Evolutionary conservation across 345 rosid genomes (phyloP), one percentile per base, ranked within the genome.

Genomic region (Clarkia xantiana): DNA sequence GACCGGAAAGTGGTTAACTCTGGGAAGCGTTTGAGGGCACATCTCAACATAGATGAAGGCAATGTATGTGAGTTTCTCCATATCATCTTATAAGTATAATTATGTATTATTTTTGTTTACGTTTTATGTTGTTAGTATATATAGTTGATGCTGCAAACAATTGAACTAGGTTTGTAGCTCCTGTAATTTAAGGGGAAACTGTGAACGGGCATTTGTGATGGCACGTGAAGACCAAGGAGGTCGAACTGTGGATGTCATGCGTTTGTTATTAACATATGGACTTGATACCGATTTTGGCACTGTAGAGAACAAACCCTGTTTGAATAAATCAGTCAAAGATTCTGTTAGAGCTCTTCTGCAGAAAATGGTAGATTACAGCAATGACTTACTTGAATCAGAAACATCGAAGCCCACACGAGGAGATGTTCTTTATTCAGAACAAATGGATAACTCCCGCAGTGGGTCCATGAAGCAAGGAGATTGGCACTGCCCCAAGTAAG

Each of bases 1-100:
- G 97, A 90, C 51, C 76, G 94, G 64, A 83, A 90, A 75, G 95
- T 90, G 9, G 91, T 79, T 52, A 90, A 90, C 63, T 86, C 86
- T 0, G 94, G 79, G 59, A 90, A 90, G 61, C 86, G 91, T 50
- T 57, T 90, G 52, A 68, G 95, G 76, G 84, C 81, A 34, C 66
- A 69, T 67, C 71, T 86, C 0, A 80, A 80, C 61, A 62, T 86
- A 43, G 71, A 76, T 43, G 97, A 90, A 79, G 75, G 64, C 54
- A 73, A 77, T 74, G 89, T 86, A 71, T 60, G 88, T 57, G 36
- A 42, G 63, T 34, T 15, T 47, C 65, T 56, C 20, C 43, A 4
- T 18, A 10, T 22, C 39, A n/a, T n/a, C 7, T 45, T 23, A 6
- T 49, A 14, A 4, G 12, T 49, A 14, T 34, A 18, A 49, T 8